phyloP scores from a whole-genome alignment of 2,329 filamentous ascomycete species.

The Plenodomus lindquistii region DNA sequence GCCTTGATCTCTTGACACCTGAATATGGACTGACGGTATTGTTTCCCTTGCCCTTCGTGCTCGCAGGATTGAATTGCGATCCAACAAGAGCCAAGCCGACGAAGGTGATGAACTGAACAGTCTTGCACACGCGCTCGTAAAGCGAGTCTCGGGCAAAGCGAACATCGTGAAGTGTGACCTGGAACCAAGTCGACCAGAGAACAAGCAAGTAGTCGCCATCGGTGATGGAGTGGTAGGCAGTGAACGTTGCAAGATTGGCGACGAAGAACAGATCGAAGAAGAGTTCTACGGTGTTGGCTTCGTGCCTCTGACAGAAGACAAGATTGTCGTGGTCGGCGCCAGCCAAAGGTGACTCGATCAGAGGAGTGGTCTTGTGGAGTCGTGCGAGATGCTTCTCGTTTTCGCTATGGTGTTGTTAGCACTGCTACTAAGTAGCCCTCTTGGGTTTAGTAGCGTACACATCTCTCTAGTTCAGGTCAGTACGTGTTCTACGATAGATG shows the following conservation, averaged over 20 bases:
- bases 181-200: slow-evolving; percentile 45
- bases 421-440: not conserved
- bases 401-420: slow-evolving; percentile 28
- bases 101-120: slow-evolving; percentile 43
- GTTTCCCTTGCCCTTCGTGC: slow-evolving; percentile 22
- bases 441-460: slow-evolving; percentile 22
- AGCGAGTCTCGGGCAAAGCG: slow-evolving; percentile 44
- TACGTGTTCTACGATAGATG: not conserved
- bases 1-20: rapidly evolving
- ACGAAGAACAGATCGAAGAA: slow-evolving; percentile 42
- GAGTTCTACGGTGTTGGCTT: slow-evolving; percentile 45
- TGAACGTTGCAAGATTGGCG: slow-evolving; percentile 46
- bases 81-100: slow-evolving; percentile 44
- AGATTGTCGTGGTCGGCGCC: slow-evolving; percentile 42
- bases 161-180: slow-evolving; percentile 47
- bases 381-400: slow-evolving; percentile 42
- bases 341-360: slow-evolving; percentile 40
- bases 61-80: slow-evolving; percentile 39
- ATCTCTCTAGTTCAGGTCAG: slow-evolving; percentile 23
- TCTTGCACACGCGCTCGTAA: slow-evolving; percentile 45
- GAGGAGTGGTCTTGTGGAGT: slow-evolving; percentile 39
- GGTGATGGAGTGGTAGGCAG: slow-evolving; percentile 45
- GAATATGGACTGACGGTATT: slow-evolving; percentile 28
- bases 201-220: slow-evolving; percentile 38
- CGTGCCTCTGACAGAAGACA: slow-evolving; percentile 45